Evolutionary conservation across 2,329 filamentous ascomycete species (phyloP).

Genomic region (Beauveria pseudobassiana): DNA sequence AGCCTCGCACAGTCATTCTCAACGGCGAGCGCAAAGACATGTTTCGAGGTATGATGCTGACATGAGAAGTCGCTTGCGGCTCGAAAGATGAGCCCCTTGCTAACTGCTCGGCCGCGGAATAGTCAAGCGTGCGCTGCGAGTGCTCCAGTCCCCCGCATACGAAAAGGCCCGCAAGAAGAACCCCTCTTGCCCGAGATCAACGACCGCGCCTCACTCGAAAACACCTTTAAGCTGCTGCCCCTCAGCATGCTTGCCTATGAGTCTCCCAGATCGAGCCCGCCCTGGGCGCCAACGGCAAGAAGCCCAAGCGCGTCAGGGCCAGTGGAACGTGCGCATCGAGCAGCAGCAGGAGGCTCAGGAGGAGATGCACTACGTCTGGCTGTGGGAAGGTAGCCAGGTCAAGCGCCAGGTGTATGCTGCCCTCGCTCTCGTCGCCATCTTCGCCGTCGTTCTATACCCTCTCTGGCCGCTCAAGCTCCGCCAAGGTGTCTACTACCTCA

Average conservation of each 20-base stretch:
- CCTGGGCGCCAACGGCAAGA: conserved; percentile 56
- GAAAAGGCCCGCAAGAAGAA: conserved; percentile 86
- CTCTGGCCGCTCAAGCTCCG: conserved; percentile 89
- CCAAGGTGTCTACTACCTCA: conserved; percentile 93
- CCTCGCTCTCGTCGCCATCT: conserved; percentile 74
- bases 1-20: conserved; percentile 83
- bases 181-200: conserved; percentile 76
- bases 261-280: conserved; percentile 69
- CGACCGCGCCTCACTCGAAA: conserved; percentile 82
- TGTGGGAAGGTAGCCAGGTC: conserved; percentile 90
- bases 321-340: conserved; percentile 93
- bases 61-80: not conserved
- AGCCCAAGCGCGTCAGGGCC: conserved; percentile 81
- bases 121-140: conserved; percentile 95
- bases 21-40: conserved; percentile 97
- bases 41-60: conserved; percentile 66
- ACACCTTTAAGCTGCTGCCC: conserved; percentile 89
- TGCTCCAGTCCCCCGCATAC: conserved; percentile 82
- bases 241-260: conserved; percentile 90
- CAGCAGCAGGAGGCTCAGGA: conserved; percentile 86
- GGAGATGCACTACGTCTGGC: conserved; percentile 92
- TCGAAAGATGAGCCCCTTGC: not conserved
- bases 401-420: conserved; percentile 88
- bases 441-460: conserved; percentile 88
- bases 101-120: conserved; percentile 18